These are phyloP conservation scores for Erucastrum elatum DNA, from an alignment of 345 rosid genomes.

Conservation along the genomic window DNA sequence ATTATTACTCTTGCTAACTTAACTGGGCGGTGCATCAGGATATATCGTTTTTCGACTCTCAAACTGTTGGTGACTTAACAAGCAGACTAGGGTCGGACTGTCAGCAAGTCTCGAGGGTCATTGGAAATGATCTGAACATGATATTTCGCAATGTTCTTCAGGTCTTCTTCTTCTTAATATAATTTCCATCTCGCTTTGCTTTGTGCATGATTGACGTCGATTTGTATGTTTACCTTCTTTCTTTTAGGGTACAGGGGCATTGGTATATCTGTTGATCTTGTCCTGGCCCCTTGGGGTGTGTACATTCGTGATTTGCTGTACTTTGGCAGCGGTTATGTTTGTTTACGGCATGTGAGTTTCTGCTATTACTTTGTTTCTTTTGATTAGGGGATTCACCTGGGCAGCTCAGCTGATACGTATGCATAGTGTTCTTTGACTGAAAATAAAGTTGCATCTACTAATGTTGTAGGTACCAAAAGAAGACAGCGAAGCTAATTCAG, in stretches of 20 bases:
- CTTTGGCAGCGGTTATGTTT: conserved; percentile 73
- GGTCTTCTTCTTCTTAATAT: conserved; percentile 48
- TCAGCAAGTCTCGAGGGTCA: conserved; percentile 96
- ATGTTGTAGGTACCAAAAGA: conserved; percentile 87
- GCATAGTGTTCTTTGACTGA: conserved; percentile 23
- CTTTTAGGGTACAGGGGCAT: conserved; percentile 80
- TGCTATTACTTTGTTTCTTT: conserved; percentile 11
- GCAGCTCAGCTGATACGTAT: conserved; percentile 7
- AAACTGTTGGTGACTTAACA: conserved; percentile 96
- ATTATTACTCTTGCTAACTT: conserved; percentile 19
- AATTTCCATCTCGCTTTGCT: neutral
- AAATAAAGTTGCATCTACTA: conserved; percentile 11
- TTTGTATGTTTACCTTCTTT: conserved; percentile 37
- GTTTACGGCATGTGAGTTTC: conserved; percentile 77
- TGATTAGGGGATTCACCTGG: neutral
- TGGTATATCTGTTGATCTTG: conserved; percentile 77
- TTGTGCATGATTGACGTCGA: conserved; percentile 19
- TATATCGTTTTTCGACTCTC: conserved; percentile 86
- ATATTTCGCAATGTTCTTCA: conserved; percentile 84
- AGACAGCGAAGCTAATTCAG: conserved; percentile 81
- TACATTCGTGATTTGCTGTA: conserved; percentile 73
- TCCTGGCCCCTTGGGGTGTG: conserved; percentile 84
- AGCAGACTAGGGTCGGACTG: conserved; percentile 99
- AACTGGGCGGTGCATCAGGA: conserved; percentile 52
- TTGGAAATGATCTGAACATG: conserved; percentile 88